Percentiles rank a stretch among this genome's conserved stretches.
phyloP scores from a whole-genome alignment of 2,329 filamentous ascomycete genomes.

The Raffaelea deltoideospora region DNA sequence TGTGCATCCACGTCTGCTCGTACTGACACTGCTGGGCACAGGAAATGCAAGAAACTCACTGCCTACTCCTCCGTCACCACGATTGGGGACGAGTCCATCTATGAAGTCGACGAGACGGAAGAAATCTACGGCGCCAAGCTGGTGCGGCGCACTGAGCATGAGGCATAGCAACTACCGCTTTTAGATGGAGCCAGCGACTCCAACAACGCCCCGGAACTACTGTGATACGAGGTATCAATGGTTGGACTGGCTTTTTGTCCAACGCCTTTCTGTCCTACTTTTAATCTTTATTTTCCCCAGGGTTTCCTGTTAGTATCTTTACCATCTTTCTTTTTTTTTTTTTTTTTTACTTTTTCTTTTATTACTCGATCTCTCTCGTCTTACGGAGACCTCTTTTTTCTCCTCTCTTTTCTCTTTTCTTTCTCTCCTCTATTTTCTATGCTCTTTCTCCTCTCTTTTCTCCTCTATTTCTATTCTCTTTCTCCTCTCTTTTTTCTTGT shows the following conservation, averaged over 20 bases:
- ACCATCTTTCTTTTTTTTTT: not conserved
- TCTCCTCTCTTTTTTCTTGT: not conserved
- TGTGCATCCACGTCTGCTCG: too few relatives aligned
- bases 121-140: slow-evolving; percentile 27
- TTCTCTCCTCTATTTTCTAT: too few relatives aligned
- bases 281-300: too few relatives aligned
- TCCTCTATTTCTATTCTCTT: not conserved
- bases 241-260: too few relatives aligned
- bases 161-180: slow-evolving; percentile 17
- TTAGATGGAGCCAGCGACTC: too few relatives aligned
- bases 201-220: too few relatives aligned
- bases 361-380: too few relatives aligned
- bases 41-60: slow-evolving; percentile 26
- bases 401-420: too few relatives aligned
- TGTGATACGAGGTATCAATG: too few relatives aligned
- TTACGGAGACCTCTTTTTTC: too few relatives aligned
- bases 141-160: slow-evolving; percentile 22
- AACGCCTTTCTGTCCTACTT: too few relatives aligned
- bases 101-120: slow-evolving; percentile 25
- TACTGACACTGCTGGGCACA: slow-evolving; percentile 5
- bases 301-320: not conserved
- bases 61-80: slow-evolving; percentile 31
- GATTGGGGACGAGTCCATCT: slow-evolving; percentile 27
- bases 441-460: too few relatives aligned
- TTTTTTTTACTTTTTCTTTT: not conserved